Evolutionary conservation across 164 flowering plant genomes (phyloP), one percentile per base, ranked within the genome.

Genomic region (Piper longum): DNA sequence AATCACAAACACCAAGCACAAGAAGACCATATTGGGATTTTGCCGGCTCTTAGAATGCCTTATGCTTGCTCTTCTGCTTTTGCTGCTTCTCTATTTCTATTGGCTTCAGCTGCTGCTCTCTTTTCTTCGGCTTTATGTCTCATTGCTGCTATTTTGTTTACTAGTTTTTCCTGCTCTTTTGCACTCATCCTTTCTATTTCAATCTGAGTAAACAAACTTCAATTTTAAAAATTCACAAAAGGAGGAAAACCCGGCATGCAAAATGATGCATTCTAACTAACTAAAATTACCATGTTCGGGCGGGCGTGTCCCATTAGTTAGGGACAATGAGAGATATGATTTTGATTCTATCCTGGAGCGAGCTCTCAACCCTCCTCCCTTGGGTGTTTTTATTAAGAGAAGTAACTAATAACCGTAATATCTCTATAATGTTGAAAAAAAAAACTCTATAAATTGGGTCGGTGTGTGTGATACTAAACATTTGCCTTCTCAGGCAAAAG

Each of bases 111-210:
- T 43, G 79, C 82, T 54, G 87, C 91, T 40, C 85, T 71, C 68
- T 80, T 85, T 67, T 83, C 89, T 76, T 89, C 95, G 4, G 95
- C 89, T 59, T 82, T 85, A 71, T 77, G 87, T 62, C 85, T 79
- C 45, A 80, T 71, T 1, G 83, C 77, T 42, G 95, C 91, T 39
- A 85, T 70, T 74, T 89, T 84, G 76, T 80, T 85, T 88, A 82
- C 76, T 56, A 85, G 74, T 78, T 63, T 84, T 60, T 84, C 95
- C 4, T 89, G 95, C 16, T 86, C 87, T 4, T 65, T 70, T 1
- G 77, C 85, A 64, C 80, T 80, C 74, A 87, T 84, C 68, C 85
- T 79, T 69, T 89, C 96, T 54, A 87, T 85, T 66, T 87, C 82
- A 52, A 84, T 88, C 96, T 89, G 78, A 59, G 66, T 5, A 14